These are phyloP conservation scores for Meredithiella fracta DNA, from an alignment of 2,329 filamentous ascomycete genomes.

Conservation along the genomic window DNA sequence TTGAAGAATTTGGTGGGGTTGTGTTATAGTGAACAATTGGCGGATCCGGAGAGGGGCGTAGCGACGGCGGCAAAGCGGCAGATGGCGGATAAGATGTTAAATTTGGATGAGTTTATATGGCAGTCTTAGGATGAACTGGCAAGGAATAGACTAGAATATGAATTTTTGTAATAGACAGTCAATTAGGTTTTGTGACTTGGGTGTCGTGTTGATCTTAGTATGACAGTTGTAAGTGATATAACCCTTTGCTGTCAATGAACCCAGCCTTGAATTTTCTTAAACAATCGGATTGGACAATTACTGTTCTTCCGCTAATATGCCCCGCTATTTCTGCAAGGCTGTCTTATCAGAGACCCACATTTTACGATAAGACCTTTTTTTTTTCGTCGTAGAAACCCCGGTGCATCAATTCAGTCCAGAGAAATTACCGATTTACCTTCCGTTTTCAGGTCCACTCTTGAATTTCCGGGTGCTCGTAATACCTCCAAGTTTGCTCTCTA, in stretches of 20 bases:
- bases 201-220: not conserved
- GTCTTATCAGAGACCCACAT: slow-evolving; percentile 10
- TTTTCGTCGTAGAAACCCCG: not conserved
- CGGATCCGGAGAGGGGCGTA: slow-evolving; percentile 51
- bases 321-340: slow-evolving; percentile 11
- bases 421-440: no score
- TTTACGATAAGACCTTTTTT: slow-evolving; percentile 14
- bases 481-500: not conserved
- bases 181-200: not conserved
- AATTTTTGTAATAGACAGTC: not conserved
- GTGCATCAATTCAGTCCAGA: not conserved
- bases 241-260: not conserved
- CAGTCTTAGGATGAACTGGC: slow-evolving; percentile 26
- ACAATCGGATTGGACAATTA: slow-evolving; percentile 2
- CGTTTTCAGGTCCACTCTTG: no score
- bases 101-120: slow-evolving; percentile 59
- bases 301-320: not conserved
- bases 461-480: no score
- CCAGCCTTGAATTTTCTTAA: not conserved
- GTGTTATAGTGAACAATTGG: slow-evolving; percentile 50
- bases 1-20: slow-evolving; percentile 49
- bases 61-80: slow-evolving; percentile 48
- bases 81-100: slow-evolving; percentile 53
- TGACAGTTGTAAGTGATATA: no score
- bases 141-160: not conserved